Percentiles rank a stretch among this genome's conserved stretches.
Conservation (phyloP, 1,284 basidiomycete species). For the Malassezia pachydermatis region DNA sequence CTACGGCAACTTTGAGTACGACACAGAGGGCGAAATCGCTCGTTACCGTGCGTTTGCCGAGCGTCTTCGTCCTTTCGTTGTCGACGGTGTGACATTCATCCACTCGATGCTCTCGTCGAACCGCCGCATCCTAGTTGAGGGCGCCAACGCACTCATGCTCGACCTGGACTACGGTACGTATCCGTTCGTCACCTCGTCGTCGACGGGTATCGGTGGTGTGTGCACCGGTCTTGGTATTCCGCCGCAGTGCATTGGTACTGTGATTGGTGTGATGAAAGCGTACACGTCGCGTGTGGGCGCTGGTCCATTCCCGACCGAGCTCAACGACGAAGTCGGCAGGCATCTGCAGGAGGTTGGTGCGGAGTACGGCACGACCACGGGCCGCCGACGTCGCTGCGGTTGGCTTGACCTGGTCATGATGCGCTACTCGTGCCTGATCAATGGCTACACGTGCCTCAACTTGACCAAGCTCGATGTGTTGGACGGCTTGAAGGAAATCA, state of each 20-base stretch:
- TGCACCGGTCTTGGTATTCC: constrained; percentile 93
- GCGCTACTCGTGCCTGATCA: constrained; percentile 83
- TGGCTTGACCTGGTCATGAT: constrained; percentile 96
- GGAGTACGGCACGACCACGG: constrained; percentile 86
- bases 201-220: constrained; percentile 84
- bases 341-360: constrained; percentile 87
- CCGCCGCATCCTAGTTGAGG: constrained; percentile 83
- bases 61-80: constrained; percentile 74
- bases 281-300: constrained; percentile 96
- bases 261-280: constrained; percentile 89
- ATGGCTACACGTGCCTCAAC: constrained; percentile 88
- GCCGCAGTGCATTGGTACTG: constrained; percentile 69
- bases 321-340: constrained; percentile 71
- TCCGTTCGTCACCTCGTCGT: constrained; percentile 88
- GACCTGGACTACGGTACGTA: constrained; percentile 97
- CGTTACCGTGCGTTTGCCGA: constrained; percentile 81
- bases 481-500: constrained; percentile 75
- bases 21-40: constrained; percentile 88
- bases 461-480: constrained; percentile 92
- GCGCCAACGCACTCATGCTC: constrained; percentile 95
- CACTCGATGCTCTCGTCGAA: constrained; percentile 63
- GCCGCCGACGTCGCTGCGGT: constrained; percentile 79
- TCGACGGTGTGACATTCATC: constrained; percentile 75
- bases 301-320: constrained; percentile 93
- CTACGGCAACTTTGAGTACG: constrained; percentile 95